Percentiles rank a stretch among this genome's conserved stretches.
These are phyloP conservation scores for Lactifluus pinguis DNA, from an alignment of 768 basidiomycete genomes.

Conservation along the genomic window DNA sequence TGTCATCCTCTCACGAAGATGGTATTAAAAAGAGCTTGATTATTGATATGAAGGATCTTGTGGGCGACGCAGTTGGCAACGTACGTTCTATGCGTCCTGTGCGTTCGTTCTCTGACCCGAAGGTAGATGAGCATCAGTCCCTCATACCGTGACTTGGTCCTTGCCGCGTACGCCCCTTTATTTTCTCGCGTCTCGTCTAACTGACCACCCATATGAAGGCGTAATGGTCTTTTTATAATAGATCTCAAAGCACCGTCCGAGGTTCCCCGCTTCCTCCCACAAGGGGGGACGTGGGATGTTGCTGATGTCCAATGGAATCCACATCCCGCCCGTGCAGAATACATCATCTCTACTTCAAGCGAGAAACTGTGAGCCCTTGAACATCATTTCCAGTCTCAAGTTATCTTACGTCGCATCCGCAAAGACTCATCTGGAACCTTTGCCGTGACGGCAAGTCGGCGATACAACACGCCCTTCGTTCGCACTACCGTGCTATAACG, in stretches of 20 bases:
- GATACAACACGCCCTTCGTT: slow-evolving; percentile 76
- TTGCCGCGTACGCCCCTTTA: slow-evolving; percentile 63
- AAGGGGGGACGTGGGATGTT: slow-evolving; percentile 95
- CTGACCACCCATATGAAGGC: slow-evolving; percentile 29
- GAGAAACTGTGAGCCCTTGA: slow-evolving; percentile 62
- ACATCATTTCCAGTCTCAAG: neutral
- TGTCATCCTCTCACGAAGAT: slow-evolving; percentile 37
- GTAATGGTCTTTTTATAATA: slow-evolving; percentile 90
- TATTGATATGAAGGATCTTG: slow-evolving; percentile 72
- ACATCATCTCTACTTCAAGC: slow-evolving; percentile 81
- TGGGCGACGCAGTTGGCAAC: slow-evolving; percentile 79
- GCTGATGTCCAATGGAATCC: slow-evolving; percentile 93
- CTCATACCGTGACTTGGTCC: slow-evolving; percentile 76
- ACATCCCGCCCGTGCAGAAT: slow-evolving; percentile 62
- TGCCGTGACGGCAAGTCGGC: slow-evolving; percentile 60
- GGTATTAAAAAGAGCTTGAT: slow-evolving; percentile 51
- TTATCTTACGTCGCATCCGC: neutral
- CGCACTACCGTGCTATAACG: slow-evolving; percentile 92
- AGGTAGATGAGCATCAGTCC: slow-evolving; percentile 87
- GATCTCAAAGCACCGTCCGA: slow-evolving; percentile 83
- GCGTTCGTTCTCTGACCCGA: neutral
- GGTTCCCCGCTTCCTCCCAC: slow-evolving; percentile 88
- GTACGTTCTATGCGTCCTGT: slow-evolving; percentile 35
- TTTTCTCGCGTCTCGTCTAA: neutral
- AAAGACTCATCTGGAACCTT: slow-evolving; percentile 92